These are phyloP conservation scores for Colletotrichum somersetense DNA, from an alignment of 2,329 filamentous ascomycete species.

Conservation along the genomic window DNA sequence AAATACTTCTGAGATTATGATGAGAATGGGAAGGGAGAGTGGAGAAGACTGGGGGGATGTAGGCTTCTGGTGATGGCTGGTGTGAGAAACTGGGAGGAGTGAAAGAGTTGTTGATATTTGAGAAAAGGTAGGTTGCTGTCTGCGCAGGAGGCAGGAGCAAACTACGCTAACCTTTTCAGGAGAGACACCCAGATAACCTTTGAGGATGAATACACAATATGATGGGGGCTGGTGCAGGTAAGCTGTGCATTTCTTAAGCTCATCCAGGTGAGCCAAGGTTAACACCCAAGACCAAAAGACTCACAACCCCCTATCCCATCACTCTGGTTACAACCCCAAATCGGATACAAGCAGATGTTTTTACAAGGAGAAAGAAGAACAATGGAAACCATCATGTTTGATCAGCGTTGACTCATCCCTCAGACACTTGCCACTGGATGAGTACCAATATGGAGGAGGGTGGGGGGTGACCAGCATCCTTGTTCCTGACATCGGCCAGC, in stretches of 20 bases:
- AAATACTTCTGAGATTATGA: background rate
- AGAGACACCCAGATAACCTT: background rate
- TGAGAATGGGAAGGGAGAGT: background rate
- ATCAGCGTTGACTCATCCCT: background rate
- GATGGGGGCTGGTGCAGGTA: background rate
- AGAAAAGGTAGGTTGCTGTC: conserved; percentile 8
- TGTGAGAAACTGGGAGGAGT: conserved; percentile 2
- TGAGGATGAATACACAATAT: conserved; percentile 4
- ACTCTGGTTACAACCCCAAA: background rate
- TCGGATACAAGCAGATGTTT: background rate
- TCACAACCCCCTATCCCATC: background rate
- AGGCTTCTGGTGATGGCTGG: background rate
- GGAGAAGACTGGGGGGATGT: background rate
- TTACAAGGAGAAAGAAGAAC: background rate
- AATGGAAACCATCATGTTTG: background rate
- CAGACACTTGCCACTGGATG: conserved; percentile 8
- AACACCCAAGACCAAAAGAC: background rate
- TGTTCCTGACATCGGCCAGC: background rate
- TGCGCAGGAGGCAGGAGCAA: conserved; percentile 13
- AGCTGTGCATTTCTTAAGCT: conserved; percentile 2
- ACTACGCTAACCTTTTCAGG: conserved; percentile 10
- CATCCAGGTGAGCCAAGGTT: conserved; percentile 11
- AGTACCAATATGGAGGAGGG: background rate
- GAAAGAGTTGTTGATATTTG: conserved; percentile 4
- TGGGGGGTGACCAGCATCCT: background rate